Evolutionary conservation across 805 yeast genomes (phyloP).

Genomic region (Wickerhamomyces chambardii): DNA sequence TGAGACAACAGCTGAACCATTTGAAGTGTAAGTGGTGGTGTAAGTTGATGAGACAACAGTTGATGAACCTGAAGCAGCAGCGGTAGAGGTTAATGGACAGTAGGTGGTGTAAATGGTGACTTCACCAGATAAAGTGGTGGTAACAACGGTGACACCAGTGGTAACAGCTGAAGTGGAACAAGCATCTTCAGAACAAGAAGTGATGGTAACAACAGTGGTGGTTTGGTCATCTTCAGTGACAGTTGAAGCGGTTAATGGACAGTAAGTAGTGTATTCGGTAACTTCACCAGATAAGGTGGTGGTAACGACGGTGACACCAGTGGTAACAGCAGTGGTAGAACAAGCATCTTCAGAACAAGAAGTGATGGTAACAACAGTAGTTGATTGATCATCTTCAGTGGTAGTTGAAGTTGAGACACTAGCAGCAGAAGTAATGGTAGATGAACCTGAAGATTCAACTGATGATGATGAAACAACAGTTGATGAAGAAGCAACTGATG

Average conservation of each 20-base stretch:
- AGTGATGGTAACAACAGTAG: conserved; percentile 21
- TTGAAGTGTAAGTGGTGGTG: neutral
- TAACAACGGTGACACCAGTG: conserved; percentile 10
- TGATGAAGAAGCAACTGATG: conserved; percentile 1
- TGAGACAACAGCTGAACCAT: too few relatives aligned
- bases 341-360: conserved; percentile 10
- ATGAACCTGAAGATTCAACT: too few relatives aligned
- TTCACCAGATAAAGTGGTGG: conserved; percentile 9
- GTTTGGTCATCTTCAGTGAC: conserved; percentile 2
- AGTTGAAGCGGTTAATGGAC: conserved; percentile 4
- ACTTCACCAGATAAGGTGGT: conserved; percentile 17
- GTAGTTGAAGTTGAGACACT: conserved; percentile 12
- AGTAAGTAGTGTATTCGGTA: conserved; percentile 13
- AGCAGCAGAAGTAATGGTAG: conserved; percentile 10
- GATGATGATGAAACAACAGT: conserved; percentile 1
- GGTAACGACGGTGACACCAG: conserved; percentile 19
- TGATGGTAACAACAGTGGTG: neutral
- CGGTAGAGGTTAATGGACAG: conserved; percentile 14
- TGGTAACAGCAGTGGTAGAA: conserved; percentile 11
- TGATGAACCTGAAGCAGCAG: conserved; percentile 12
- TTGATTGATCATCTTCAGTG: conserved; percentile 8
- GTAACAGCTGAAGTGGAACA: conserved; percentile 1
- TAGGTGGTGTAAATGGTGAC: conserved; percentile 11
- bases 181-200: conserved; percentile 3
- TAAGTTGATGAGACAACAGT: neutral